phyloP scores from a whole-genome alignment of 305 asterid genomes.

The Fraxinus ornus region DNA sequence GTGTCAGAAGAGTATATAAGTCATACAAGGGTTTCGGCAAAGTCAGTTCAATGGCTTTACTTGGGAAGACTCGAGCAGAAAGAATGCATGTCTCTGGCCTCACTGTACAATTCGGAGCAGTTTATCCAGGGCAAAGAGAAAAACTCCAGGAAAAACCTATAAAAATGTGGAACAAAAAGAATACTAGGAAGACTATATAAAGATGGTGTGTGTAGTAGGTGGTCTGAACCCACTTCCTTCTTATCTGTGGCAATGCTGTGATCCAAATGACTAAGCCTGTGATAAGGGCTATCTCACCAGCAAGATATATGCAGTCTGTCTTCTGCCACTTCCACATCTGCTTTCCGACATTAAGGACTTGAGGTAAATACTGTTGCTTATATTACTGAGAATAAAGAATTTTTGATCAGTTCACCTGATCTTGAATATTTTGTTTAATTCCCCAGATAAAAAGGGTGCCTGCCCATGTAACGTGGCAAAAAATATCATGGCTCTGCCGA shows the following conservation, averaged over 20 bases:
- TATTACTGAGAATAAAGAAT: background rate
- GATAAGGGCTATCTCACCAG: slow-evolving; percentile 67
- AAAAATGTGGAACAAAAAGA: slow-evolving; percentile 78
- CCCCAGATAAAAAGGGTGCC: slow-evolving; percentile 71
- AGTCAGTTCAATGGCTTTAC: slow-evolving; percentile 61
- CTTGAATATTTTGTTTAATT: slow-evolving; percentile 50
- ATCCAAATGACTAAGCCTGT: slow-evolving; percentile 56
- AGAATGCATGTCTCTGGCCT: slow-evolving; percentile 65
- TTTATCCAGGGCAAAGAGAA: slow-evolving; percentile 65
- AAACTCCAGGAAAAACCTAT: slow-evolving; percentile 69
- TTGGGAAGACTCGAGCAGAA: slow-evolving; percentile 66
- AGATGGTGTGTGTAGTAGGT: slow-evolving; percentile 78
- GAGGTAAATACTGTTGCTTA: background rate
- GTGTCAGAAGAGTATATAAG: no score
- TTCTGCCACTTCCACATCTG: slow-evolving; percentile 92
- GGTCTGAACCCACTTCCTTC: slow-evolving; percentile 56
- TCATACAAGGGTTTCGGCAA: slow-evolving; percentile 55
- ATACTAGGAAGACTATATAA: slow-evolving; percentile 51
- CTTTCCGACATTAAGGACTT: slow-evolving; percentile 17
- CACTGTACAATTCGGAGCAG: slow-evolving; percentile 54
- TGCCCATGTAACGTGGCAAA: slow-evolving; percentile 41
- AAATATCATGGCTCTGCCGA: slow-evolving; percentile 64
- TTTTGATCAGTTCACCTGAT: background rate
- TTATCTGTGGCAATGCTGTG: slow-evolving; percentile 73
- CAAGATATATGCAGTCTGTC: slow-evolving; percentile 71